Base-by-base conservation (phyloP, 176 grass and related monocot species). In the Triticum urartu region DNA sequence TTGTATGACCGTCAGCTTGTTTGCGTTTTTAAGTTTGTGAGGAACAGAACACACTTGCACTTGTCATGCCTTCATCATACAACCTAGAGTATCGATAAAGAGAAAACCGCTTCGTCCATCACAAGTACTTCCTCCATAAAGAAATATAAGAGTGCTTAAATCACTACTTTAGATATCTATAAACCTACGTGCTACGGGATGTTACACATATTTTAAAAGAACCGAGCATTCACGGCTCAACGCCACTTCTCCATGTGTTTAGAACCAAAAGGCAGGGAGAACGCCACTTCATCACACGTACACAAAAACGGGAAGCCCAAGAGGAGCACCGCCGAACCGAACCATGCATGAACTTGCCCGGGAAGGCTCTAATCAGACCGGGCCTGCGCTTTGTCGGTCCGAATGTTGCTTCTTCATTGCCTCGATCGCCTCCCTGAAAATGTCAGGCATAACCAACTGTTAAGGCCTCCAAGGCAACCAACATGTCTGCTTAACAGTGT, bases 381-480 rank as follows among this genome's bases (percentile, higher is more conserved):
- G 20, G n/a, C 20, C 26, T 6, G 4, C 14, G 21, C n/a, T 56
- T 63, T 72, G 58, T n/a, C 32, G 4, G 75, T 42, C 79, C n/a
- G 17, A 87, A 81, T 75, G 58, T 28, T 81, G 32, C 42, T 75
- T 75, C 68, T n/a, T 81, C 78, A 87, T 75, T 38, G 77, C 85
- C 22, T 54, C 79, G 4, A 50, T 24, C 11, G 86, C 86, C 43
- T 82, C 86, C 86, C 86, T 68, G 79, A 59, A 82, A 72, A 40
- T 2, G 17, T 6, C 21, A 58, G 33, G 36, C 1, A 24, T 34
- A 43, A 9, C 4, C 4, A 52, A 17, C 8, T 25, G 21, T 38
- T 82, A 38, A 38, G 5, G 11, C 5, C 7, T 35, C 32, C 24
- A 32, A 66, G 39, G 38, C 13, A 66, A 15, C 62, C 20, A 81